Base-by-base conservation (phyloP, 2,329 filamentous ascomycete genomes). In the Neofusicoccum sp. region DNA sequence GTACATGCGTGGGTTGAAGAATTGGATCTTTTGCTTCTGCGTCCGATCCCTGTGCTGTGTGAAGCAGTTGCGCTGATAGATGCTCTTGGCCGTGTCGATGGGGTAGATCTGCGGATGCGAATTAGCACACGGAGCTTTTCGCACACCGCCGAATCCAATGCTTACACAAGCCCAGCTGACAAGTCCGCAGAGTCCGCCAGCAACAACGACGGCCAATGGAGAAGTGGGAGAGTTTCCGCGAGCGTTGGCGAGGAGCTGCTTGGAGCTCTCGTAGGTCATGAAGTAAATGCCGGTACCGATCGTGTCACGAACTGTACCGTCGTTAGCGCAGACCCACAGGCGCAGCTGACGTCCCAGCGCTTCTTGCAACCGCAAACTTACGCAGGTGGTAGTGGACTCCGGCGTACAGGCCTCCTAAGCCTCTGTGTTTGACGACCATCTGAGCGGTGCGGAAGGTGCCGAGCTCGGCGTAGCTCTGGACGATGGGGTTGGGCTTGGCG, bases 271-370 rank as follows among this genome's bases (percentile, higher is more conserved):
- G 74, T 96, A 96, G 34, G 92, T 93, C 79, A 91, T 91, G 73
- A 96, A 96, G 76, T 96, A 96, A 64, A 94, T 91, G 34, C 87
- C 86, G 1, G 92, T 96, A 61, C 92, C 92, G 65, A 95, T 81
- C 0, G 91, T 93, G 76, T 96, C 92, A 65, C 92, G 86, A 70
- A 93, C 90, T 91, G 28, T n/a, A 67, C 29, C 34, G 14, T 6
- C 28, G 22, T 65, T 28, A 65, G 64, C 56, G 47, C n/a, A 9
- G 16, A n/a, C 33, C 16, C 33, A 60, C 43, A n/a, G 11, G 9
- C 14, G 11, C 14, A 36, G 34, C 3, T 11, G 11, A 11, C 6
- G 11, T 28, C 41, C n/a, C 4, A 16, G 4, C 9, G 5, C 28
- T 11, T 44, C 11, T 14, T 9, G 8, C 29, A 16, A 6, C 14